Evolutionary conservation across 805 yeast species (phyloP).

Genomic region (Candida insectorum): DNA sequence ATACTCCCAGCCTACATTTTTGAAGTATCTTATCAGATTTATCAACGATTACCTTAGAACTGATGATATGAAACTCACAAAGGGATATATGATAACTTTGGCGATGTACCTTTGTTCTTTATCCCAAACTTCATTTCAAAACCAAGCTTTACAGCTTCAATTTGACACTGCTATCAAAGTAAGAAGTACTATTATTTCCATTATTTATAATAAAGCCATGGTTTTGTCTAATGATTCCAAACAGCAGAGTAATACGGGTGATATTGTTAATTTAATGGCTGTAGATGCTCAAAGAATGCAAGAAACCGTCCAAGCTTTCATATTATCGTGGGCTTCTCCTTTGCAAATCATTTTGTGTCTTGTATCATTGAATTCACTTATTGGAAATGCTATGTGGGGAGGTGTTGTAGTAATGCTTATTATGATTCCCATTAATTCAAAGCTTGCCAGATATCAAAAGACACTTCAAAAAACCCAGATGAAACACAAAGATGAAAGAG

Average conservation of each 20-base stretch:
- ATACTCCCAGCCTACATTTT: constrained; percentile 27
- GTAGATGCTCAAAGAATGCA: constrained; percentile 88
- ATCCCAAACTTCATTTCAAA: constrained; percentile 69
- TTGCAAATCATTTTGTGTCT: constrained; percentile 79
- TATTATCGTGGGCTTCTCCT: constrained; percentile 88
- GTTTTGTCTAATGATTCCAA: constrained; percentile 68
- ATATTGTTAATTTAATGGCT: constrained; percentile 89
- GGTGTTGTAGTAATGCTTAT: constrained; percentile 77
- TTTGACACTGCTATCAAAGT: constrained; percentile 75
- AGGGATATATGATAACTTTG: constrained; percentile 70
- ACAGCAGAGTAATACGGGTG: constrained; percentile 76
- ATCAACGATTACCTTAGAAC: constrained; percentile 36
- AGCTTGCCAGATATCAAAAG: constrained; percentile 64
- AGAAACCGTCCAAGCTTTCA: constrained; percentile 73
- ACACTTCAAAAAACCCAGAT: constrained; percentile 77
- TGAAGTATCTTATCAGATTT: constrained; percentile 24
- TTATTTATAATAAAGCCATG: constrained; percentile 67
- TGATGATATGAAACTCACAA: constrained; percentile 53
- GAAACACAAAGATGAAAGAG: constrained; percentile 87
- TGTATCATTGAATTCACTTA: constrained; percentile 60
- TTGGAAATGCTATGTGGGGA: constrained; percentile 91
- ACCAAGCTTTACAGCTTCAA: constrained; percentile 72
- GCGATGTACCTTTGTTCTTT: constrained; percentile 73
- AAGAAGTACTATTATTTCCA: constrained; percentile 63
- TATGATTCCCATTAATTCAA: constrained; percentile 76